These are phyloP conservation scores for Leccinum olivaceopallidum DNA, from an alignment of 768 basidiomycete genomes.

Conservation along the genomic window DNA sequence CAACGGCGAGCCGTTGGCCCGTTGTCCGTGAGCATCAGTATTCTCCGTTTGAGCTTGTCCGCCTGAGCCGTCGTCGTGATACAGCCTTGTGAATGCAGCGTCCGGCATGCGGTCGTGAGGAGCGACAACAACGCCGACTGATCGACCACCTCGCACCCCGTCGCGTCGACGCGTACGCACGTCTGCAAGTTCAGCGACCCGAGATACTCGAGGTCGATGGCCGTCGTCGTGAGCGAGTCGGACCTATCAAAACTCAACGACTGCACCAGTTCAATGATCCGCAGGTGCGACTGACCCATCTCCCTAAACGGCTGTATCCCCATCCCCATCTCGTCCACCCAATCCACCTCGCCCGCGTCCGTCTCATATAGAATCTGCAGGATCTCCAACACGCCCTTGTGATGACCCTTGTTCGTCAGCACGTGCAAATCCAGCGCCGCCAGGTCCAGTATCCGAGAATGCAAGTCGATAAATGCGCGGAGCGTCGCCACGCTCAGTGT, in stretches of 20 bases:
- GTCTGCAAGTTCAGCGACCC: constrained; percentile 64
- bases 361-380: constrained; percentile 81
- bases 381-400: constrained; percentile 71
- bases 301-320: constrained; percentile 62
- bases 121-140: constrained; percentile 65
- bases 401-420: constrained; percentile 74
- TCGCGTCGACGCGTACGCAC: constrained; percentile 65
- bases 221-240: constrained; percentile 63
- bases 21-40: too few relatives aligned
- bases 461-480: constrained; percentile 75
- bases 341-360: constrained; percentile 41
- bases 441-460: constrained; percentile 83
- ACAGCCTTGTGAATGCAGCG: constrained; percentile 66
- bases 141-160: constrained; percentile 85
- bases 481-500: constrained; percentile 65
- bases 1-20: too few relatives aligned
- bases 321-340: constrained; percentile 38
- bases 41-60: constrained; percentile 69
- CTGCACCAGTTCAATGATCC: constrained; percentile 86
- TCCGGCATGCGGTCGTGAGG: constrained; percentile 58
- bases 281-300: constrained; percentile 78
- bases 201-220: constrained; percentile 64
- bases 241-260: constrained; percentile 89
- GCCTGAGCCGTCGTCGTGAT: constrained; percentile 62
- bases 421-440: constrained; percentile 88